These are phyloP conservation scores for Amyloporia xantha DNA, from an alignment of 768 basidiomycete species.

Conservation along the genomic window DNA sequence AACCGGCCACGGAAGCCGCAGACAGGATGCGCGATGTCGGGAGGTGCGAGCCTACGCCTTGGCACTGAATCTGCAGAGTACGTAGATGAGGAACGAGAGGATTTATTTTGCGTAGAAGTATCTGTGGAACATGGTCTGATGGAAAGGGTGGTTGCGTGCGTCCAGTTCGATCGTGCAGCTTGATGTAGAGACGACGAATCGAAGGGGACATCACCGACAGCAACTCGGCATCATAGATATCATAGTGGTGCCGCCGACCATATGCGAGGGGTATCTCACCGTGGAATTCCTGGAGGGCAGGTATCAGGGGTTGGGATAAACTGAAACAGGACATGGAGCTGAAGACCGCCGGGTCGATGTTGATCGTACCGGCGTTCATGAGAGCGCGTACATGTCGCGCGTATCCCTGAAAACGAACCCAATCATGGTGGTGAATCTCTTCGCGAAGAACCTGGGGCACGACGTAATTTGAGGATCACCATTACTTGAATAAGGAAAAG, in stretches of 20 bases:
- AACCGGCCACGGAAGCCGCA: neutral
- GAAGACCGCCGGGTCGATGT: neutral
- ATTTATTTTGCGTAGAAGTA: neutral
- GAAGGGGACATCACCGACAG: neutral
- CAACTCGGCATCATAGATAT: neutral
- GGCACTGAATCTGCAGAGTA: neutral
- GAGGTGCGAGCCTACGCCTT: neutral
- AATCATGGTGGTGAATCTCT: neutral
- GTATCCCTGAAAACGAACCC: neutral
- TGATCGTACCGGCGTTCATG: neutral
- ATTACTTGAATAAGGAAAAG: neutral
- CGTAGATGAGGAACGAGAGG: neutral
- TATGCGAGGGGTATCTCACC: neutral
- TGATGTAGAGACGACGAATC: too few species aligned
- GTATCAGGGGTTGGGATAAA: neutral
- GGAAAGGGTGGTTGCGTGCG: neutral
- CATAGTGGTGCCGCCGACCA: neutral
- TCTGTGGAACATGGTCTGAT: neutral
- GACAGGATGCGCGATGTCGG: too few species aligned
- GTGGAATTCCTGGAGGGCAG: neutral
- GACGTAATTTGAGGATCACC: neutral
- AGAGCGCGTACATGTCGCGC: neutral
- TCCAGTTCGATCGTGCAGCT: neutral
- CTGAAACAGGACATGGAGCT: too few species aligned
- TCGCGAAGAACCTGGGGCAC: neutral